phyloP scores from a whole-genome alignment of 2,329 filamentous ascomycete species.

The Paraconiothyrium sp. region DNA sequence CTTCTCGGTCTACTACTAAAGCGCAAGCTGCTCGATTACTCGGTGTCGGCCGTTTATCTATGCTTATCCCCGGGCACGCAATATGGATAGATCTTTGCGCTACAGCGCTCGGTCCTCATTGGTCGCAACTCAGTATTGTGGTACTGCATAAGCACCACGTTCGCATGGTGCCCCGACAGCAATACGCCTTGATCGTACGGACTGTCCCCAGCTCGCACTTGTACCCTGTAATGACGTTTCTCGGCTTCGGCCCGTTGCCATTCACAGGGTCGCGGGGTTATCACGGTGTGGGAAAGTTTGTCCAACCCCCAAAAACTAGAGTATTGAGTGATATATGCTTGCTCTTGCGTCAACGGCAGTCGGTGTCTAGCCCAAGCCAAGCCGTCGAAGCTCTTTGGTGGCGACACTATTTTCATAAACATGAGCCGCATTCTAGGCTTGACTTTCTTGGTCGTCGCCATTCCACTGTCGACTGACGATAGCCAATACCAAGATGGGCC shows the following conservation, averaged over 20 bases:
- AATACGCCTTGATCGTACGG: background rate
- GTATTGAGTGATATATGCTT: slow-evolving; percentile 3
- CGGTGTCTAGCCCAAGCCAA: background rate
- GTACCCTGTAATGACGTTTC: slow-evolving; percentile 15
- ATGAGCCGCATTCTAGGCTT: background rate
- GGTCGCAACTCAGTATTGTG: background rate
- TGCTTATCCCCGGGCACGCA: slow-evolving; percentile 24
- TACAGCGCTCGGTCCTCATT: slow-evolving; percentile 14
- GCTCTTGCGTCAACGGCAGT: slow-evolving; percentile 8
- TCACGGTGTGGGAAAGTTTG: slow-evolving; percentile 2
- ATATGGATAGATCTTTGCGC: slow-evolving; percentile 19
- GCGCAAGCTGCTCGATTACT: background rate
- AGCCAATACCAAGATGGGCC: background rate
- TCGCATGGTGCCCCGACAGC: background rate
- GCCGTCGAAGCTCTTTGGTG: background rate
- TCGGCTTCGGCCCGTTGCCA: background rate
- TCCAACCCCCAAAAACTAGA: background rate
- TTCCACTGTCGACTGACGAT: background rate
- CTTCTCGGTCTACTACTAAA: background rate
- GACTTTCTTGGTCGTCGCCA: background rate
- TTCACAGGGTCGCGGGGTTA: background rate
- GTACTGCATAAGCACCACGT: slow-evolving; percentile 1
- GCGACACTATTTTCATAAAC: background rate
- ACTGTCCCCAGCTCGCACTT: background rate
- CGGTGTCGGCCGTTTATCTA: background rate